These are phyloP conservation scores for Salvia hispanica DNA, from an alignment of 257 asterid species.

Conservation along the genomic window DNA sequence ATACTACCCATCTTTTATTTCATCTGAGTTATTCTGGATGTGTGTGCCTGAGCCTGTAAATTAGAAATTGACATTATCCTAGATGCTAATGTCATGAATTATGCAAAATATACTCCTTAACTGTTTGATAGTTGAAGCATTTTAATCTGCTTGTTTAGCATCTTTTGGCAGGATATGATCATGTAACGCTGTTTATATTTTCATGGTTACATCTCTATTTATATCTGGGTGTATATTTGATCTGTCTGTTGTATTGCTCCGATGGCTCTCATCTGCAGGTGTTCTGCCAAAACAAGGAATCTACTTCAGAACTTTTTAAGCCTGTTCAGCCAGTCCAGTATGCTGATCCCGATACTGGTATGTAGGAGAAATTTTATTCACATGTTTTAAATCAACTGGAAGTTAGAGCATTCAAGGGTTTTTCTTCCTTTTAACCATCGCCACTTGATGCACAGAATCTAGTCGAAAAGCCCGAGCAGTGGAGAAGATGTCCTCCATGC, in stretches of 20 bases:
- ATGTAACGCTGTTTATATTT: background rate
- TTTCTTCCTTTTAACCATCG: constrained; percentile 7
- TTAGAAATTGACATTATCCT: constrained; percentile 2
- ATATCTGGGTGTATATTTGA: constrained; percentile 6
- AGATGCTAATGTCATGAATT: background rate
- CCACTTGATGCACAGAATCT: constrained; percentile 32
- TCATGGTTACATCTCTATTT: constrained; percentile 10
- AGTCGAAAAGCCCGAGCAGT: constrained; percentile 35
- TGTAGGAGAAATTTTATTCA: constrained; percentile 26
- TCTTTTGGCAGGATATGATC: constrained; percentile 5
- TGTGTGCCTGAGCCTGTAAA: background rate
- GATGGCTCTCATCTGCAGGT: constrained; percentile 50
- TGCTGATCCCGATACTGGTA: constrained; percentile 53
- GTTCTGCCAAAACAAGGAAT: constrained; percentile 51
- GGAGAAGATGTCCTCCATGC: constrained; percentile 33
- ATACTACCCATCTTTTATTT: no score
- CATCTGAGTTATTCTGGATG: constrained; percentile 5
- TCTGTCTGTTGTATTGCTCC: constrained; percentile 26
- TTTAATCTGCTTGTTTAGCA: background rate
- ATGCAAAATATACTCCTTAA: background rate
- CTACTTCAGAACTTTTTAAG: constrained; percentile 31
- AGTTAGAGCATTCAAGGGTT: background rate
- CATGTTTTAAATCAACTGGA: background rate
- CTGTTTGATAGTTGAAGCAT: constrained; percentile 7
- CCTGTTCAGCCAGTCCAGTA: constrained; percentile 41